Evolutionary conservation across 257 asterid species (phyloP).

Genomic region (Penstemon newberryi): DNA sequence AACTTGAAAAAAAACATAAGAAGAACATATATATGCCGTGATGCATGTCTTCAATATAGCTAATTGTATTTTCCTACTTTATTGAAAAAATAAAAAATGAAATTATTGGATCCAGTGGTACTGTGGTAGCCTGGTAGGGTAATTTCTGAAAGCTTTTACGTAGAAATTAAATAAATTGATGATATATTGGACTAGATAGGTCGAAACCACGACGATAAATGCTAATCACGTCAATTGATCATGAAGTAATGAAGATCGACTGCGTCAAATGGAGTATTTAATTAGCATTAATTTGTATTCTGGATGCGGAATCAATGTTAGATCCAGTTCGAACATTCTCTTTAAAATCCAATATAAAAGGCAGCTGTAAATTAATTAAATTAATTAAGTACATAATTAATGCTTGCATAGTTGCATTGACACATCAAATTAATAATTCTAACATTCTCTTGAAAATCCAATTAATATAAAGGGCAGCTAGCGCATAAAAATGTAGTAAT

Average conservation of each 20-base stretch:
- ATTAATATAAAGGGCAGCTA: too few relatives aligned
- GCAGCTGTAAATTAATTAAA: slow-evolving; percentile 3
- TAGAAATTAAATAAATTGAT: too few relatives aligned
- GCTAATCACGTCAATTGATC: slow-evolving; percentile 13
- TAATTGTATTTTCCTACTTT: too few relatives aligned
- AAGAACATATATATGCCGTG: too few relatives aligned
- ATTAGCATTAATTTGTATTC: neutral
- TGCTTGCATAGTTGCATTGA: neutral
- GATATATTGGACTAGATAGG: neutral
- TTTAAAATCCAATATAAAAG: neutral
- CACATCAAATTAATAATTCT: neutral
- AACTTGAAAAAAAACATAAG: too few relatives aligned
- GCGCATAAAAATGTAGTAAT: too few relatives aligned
- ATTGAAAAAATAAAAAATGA: too few relatives aligned
- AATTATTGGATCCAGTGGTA: too few relatives aligned
- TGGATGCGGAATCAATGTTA: neutral
- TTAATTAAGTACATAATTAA: neutral
- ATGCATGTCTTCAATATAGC: too few relatives aligned
- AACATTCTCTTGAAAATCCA: too few relatives aligned
- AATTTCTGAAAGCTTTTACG: too few relatives aligned
- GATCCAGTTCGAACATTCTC: slow-evolving; percentile 8
- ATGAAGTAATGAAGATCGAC: neutral
- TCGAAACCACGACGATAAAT: slow-evolving; percentile 8
- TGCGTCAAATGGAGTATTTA: neutral
- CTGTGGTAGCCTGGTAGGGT: too few relatives aligned